A percentile compares a stretch with the other conserved stretches of the same genome.
Conservation (phyloP, 75 land plant genomes). For the Azolla pinnata region DNA sequence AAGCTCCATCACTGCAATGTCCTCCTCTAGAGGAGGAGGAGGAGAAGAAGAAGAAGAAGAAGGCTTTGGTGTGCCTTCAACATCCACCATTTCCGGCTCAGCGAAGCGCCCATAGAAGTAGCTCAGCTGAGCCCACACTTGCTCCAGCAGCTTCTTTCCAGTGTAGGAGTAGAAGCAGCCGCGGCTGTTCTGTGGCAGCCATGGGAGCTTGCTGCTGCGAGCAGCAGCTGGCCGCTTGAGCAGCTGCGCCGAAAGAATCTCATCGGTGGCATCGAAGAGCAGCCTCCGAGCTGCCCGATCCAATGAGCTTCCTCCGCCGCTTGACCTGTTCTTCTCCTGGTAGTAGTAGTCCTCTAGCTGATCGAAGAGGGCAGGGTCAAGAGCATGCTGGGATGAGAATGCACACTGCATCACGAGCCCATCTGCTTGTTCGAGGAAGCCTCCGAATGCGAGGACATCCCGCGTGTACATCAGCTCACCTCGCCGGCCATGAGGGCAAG, state of each 20-base stretch:
- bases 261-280: not conserved
- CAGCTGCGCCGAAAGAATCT: not conserved
- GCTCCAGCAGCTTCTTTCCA: constrained; percentile 3
- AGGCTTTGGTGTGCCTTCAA: no score
- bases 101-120: not conserved
- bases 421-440: not conserved
- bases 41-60: no score
- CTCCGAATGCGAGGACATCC: not conserved
- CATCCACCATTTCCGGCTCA: not conserved
- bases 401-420: not conserved
- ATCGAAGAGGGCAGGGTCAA: not conserved
- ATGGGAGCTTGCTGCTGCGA: not conserved
- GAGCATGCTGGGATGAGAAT: not conserved
- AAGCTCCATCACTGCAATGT: not conserved
- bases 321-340: not conserved
- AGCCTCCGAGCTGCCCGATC: not conserved
- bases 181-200: not conserved
- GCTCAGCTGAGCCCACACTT: not conserved
- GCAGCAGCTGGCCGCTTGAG: not conserved
- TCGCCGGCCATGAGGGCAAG: not conserved
- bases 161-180: not conserved
- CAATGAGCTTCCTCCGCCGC: not conserved
- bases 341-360: not conserved
- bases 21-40: no score
- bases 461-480: not conserved